phyloP scores from a whole-genome alignment of 192 early-diverging fungal genomes.

The Funneliformis geosporum region DNA sequence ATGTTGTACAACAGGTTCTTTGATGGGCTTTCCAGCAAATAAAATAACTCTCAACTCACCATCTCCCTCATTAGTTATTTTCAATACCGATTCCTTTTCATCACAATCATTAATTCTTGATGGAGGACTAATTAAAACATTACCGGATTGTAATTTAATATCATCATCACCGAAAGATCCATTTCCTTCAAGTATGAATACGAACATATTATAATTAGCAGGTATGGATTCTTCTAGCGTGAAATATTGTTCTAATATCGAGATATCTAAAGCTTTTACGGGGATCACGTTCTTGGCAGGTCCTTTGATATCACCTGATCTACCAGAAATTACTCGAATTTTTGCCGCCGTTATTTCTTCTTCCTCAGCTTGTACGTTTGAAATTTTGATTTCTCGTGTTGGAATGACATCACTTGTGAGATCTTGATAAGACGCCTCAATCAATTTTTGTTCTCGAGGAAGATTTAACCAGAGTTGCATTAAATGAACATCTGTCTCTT shows the following conservation, averaged over 20 bases:
- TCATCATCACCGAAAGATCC: constrained; percentile 34
- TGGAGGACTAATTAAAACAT: constrained; percentile 34
- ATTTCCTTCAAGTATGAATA: constrained; percentile 38
- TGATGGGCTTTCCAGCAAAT: constrained; percentile 50
- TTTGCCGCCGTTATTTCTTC: constrained; percentile 23
- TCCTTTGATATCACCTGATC: constrained; percentile 34
- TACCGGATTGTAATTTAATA: constrained; percentile 17
- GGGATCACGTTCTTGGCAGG: constrained; percentile 34
- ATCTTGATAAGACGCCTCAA: constrained; percentile 51
- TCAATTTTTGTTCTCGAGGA: constrained; percentile 59
- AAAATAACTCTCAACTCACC: constrained; percentile 43
- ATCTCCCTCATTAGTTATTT: constrained; percentile 38
- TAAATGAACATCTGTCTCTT: constrained; percentile 43
- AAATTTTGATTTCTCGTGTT: constrained; percentile 42
- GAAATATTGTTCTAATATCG: constrained; percentile 32
- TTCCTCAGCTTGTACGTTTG: neutral
- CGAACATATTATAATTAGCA: constrained; percentile 36
- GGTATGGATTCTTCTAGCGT: constrained; percentile 36
- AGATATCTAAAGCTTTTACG: constrained; percentile 41
- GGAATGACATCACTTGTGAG: constrained; percentile 41
- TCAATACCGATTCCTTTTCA: constrained; percentile 32
- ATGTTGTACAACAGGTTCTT: constrained; percentile 56
- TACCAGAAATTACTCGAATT: constrained; percentile 40
- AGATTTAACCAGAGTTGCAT: constrained; percentile 75
- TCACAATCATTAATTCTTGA: constrained; percentile 29